Evolutionary conservation across 768 basidiomycete species (phyloP).

Genomic region (Russula virescens): DNA sequence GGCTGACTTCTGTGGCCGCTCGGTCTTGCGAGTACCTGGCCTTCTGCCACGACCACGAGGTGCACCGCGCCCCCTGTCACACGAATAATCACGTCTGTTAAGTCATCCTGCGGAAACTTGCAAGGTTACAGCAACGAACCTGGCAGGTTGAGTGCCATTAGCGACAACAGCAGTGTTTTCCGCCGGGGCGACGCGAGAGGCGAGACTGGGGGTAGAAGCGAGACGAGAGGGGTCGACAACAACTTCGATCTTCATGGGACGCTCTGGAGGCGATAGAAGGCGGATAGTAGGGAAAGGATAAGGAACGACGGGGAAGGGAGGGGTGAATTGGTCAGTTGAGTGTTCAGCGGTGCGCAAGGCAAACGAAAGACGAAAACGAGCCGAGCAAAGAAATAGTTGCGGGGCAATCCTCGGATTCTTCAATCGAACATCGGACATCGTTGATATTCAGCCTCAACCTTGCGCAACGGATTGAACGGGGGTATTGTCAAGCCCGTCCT

Average conservation of each 20-base stretch:
- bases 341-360: conserved; percentile 31
- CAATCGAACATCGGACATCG: conserved; percentile 17
- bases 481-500: conserved; percentile 8
- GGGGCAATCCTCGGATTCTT: conserved; percentile 21
- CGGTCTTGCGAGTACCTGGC: conserved; percentile 41
- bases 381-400: conserved; percentile 19
- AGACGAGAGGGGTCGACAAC: conserved; percentile 79
- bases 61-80: conserved; percentile 14
- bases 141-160: conserved; percentile 31
- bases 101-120: conserved; percentile 21
- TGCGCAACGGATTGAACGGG: conserved; percentile 16
- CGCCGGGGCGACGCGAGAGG: conserved; percentile 79
- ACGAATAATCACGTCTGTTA: conserved; percentile 1
- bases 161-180: conserved; percentile 38
- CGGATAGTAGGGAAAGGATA: conserved; percentile 28
- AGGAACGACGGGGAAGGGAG: conserved; percentile 32
- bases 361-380: conserved; percentile 29
- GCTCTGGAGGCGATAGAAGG: conserved; percentile 52
- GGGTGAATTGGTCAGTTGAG: conserved; percentile 35
- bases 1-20: conserved; percentile 70
- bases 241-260: conserved; percentile 98
- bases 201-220: conserved; percentile 57
- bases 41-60: conserved; percentile 42
- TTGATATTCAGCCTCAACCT: conserved; percentile 19
- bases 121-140: conserved; percentile 31